These are phyloP conservation scores for Colletotrichum musae DNA, from an alignment of 2,329 filamentous ascomycete species.

Conservation along the genomic window DNA sequence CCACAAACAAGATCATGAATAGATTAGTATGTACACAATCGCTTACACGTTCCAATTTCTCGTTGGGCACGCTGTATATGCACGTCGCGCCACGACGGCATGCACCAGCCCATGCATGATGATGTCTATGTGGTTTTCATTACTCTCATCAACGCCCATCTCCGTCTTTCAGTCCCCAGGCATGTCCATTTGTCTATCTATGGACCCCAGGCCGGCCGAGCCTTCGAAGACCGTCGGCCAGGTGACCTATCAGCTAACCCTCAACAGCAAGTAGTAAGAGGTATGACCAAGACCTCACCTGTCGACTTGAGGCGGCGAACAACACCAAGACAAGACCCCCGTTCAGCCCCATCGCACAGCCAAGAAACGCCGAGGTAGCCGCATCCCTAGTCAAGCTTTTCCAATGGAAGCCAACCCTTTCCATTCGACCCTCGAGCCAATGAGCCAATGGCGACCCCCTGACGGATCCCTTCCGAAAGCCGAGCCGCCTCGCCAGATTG, in stretches of 20 bases:
- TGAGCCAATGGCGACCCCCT: constrained; percentile 5
- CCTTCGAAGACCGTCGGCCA: background rate
- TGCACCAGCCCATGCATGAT: background rate
- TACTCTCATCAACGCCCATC: background rate
- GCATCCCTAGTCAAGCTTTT: constrained; percentile 21
- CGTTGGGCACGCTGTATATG: background rate
- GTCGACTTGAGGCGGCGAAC: background rate
- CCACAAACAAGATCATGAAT: background rate
- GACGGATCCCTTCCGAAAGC: constrained; percentile 4
- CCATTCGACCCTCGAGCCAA: background rate
- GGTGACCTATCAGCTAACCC: background rate
- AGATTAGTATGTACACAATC: background rate
- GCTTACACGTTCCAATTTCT: constrained; percentile 3
- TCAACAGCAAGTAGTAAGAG: background rate
- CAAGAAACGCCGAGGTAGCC: constrained; percentile 10
- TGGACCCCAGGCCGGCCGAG: background rate
- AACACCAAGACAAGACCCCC: background rate
- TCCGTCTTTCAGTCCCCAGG: background rate
- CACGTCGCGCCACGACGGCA: background rate
- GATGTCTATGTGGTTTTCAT: background rate
- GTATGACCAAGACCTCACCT: background rate
- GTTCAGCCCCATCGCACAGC: constrained; percentile 2
- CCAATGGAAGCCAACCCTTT: constrained; percentile 5
- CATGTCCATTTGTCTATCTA: background rate
- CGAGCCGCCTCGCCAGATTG: constrained; percentile 21